These are phyloP conservation scores for Holtermanniella nyarrowii DNA, from an alignment of 768 basidiomycete genomes.

Conservation along the genomic window DNA sequence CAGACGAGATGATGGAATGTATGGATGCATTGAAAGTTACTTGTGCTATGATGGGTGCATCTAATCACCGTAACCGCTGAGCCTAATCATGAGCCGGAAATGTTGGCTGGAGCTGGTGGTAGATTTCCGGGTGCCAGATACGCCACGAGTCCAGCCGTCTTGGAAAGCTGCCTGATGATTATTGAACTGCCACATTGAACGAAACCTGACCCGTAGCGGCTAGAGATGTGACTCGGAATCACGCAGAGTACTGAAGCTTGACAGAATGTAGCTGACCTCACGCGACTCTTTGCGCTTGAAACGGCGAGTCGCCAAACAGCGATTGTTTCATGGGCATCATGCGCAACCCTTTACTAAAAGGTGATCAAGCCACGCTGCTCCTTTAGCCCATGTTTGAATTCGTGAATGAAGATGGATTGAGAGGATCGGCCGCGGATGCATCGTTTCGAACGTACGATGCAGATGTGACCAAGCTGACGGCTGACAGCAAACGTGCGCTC, in stretches of 20 bases:
- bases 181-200: background rate
- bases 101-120: too few species aligned
- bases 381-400: background rate
- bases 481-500: too few species aligned
- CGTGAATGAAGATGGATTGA: too few species aligned
- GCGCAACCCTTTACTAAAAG: background rate
- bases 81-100: too few species aligned
- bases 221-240: too few species aligned
- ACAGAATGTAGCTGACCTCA: background rate
- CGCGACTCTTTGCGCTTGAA: background rate
- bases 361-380: background rate
- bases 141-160: background rate
- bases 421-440: too few species aligned
- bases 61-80: background rate
- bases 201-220: too few species aligned
- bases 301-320: background rate
- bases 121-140: background rate
- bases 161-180: background rate
- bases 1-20: background rate
- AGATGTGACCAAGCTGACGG: too few species aligned
- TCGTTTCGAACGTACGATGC: too few species aligned
- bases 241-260: too few species aligned
- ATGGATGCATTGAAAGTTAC: background rate
- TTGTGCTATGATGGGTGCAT: background rate
- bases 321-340: background rate